These are phyloP conservation scores for Monoraphidium neglectum DNA, from an alignment of 139 green algal genomes.

Conservation along the genomic window DNA sequence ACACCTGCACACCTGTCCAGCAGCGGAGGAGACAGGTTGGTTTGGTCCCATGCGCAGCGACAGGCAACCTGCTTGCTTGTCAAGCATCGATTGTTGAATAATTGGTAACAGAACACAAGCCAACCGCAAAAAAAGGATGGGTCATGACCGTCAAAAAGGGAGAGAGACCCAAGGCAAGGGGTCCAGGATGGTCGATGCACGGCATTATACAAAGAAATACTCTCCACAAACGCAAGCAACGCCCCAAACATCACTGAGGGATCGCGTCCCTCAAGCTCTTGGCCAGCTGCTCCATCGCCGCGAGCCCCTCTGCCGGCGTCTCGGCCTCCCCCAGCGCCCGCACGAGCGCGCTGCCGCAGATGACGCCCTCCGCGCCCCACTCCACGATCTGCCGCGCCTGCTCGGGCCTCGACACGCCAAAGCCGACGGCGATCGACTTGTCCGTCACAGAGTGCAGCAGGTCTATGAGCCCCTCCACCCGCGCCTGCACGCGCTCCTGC, in stretches of 20 bases:
- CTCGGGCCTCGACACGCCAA: constrained; percentile 91
- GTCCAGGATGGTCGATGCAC: no score
- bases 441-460: constrained; percentile 76
- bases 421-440: constrained; percentile 91
- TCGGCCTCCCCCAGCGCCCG: constrained; percentile 80
- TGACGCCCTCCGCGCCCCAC: constrained; percentile 98
- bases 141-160: no score
- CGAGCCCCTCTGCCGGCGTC: constrained; percentile 59
- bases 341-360: constrained; percentile 94
- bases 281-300: constrained; percentile 63
- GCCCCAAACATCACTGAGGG: constrained; percentile 16
- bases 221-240: no score
- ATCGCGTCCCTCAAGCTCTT: constrained; percentile 45
- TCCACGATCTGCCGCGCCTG: constrained; percentile 79
- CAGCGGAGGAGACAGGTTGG: no score
- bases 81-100: no score
- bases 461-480: constrained; percentile 85
- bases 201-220: no score
- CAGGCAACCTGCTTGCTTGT: no score
- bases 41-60: no score
- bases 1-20: no score
- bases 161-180: no score
- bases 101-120: no score
- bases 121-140: no score
- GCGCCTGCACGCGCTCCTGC: constrained; percentile 53